A percentile compares a stretch with the other conserved stretches of the same genome.
These are phyloP conservation scores for Corymbia calophylla DNA, from an alignment of 441 rosid genomes.

Conservation along the genomic window DNA sequence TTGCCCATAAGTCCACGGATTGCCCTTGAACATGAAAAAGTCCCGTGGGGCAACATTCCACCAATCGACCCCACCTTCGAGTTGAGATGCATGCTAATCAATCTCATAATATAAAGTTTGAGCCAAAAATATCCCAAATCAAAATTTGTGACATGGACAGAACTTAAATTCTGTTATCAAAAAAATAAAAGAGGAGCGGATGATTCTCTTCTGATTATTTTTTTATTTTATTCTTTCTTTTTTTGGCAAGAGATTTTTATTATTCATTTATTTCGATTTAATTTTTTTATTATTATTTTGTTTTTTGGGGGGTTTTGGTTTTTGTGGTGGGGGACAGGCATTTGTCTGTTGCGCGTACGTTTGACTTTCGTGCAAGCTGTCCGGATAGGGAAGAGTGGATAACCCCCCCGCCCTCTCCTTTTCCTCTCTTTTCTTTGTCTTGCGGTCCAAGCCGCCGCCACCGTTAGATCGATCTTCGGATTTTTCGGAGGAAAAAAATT, in stretches of 20 bases:
- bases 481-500: neutral
- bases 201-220: neutral
- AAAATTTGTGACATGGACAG: accelerated
- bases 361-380: neutral
- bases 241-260: too few relatives aligned
- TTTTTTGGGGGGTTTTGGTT: neutral
- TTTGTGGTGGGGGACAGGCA: neutral
- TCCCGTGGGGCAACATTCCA: neutral
- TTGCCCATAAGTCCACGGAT: neutral
- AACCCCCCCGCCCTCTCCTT: neutral
- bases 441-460: neutral
- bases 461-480: neutral
- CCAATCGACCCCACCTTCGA: accelerated
- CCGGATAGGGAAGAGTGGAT: neutral
- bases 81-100: too few relatives aligned
- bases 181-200: neutral
- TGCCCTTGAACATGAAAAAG: neutral
- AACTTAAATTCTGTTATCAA: accelerated
- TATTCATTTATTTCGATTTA: neutral
- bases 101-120: accelerated
- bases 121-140: neutral
- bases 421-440: neutral
- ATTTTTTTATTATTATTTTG: neutral
- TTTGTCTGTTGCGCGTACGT: neutral
- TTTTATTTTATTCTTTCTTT: neutral